Percentiles rank a stretch among this genome's conserved stretches.
Evolutionary conservation across 176 grass and related monocot species (phyloP).

Genomic region (Aegilops tauschii): DNA sequence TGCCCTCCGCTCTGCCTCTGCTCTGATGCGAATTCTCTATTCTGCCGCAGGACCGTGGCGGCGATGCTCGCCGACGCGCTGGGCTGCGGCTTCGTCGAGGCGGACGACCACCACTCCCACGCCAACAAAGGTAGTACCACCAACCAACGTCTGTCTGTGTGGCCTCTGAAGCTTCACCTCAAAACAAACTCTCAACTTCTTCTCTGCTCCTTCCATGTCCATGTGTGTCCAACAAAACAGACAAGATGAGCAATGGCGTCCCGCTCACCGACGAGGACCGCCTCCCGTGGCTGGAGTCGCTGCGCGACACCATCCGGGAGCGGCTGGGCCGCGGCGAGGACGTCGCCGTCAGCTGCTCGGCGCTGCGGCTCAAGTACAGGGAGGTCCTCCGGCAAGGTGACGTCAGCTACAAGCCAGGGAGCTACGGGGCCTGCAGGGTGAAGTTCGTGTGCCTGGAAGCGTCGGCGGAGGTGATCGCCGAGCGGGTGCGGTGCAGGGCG

Average conservation of each 20-base stretch:
- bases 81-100: constrained; percentile 75
- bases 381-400: constrained; percentile 64
- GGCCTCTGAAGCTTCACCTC: neutral
- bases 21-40: neutral
- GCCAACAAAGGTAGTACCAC: constrained; percentile 65
- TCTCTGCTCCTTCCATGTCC: neutral
- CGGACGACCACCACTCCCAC: constrained; percentile 82
- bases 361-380: constrained; percentile 66
- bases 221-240: constrained; percentile 20
- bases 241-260: constrained; percentile 73
- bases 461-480: neutral
- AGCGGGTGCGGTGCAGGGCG: constrained; percentile 51
- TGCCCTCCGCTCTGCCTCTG: neutral
- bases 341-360: constrained; percentile 70
- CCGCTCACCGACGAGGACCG: constrained; percentile 60
- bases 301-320: constrained; percentile 36
- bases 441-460: constrained; percentile 80
- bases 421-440: constrained; percentile 49
- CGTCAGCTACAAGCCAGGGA: constrained; percentile 21
- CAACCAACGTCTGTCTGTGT: too few relatives aligned
- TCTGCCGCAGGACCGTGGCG: constrained; percentile 55
- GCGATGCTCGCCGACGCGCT: constrained; percentile 57
- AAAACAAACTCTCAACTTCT: neutral
- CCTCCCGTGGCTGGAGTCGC: constrained; percentile 61
- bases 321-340: constrained; percentile 40